A percentile compares a stretch with the other conserved stretches of the same genome.
phyloP scores from a whole-genome alignment of 768 basidiomycete species.

The Trametes cingulata region DNA sequence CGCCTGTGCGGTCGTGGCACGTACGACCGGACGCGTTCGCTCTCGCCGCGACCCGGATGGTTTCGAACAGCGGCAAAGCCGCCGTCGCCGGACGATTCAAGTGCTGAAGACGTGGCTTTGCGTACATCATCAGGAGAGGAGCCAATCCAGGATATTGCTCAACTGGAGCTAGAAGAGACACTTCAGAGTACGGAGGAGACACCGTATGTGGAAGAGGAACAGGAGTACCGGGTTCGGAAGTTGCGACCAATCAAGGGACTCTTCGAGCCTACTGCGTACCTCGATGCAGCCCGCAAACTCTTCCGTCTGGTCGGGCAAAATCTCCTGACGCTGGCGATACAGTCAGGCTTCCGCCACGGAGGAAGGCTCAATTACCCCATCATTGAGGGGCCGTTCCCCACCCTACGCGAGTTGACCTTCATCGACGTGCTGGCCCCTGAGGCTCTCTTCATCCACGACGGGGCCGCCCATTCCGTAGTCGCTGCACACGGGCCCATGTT shows the following conservation, averaged over 20 bases:
- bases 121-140: neutral
- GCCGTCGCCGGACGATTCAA: neutral
- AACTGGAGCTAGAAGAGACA: too few species aligned
- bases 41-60: too few species aligned
- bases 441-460: too few species aligned
- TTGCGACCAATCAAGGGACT: too few species aligned
- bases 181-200: too few species aligned
- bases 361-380: neutral
- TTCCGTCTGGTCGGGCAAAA: neutral
- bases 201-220: too few species aligned
- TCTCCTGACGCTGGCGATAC: neutral
- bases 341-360: neutral
- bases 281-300: neutral
- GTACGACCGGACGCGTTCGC: too few species aligned
- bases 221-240: too few species aligned
- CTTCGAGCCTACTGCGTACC: neutral
- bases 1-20: neutral
- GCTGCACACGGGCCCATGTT: neutral
- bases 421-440: neutral
- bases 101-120: neutral
- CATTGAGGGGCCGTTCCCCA: neutral
- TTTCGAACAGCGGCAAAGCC: too few species aligned
- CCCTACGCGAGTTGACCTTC: neutral
- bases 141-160: too few species aligned
- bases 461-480: neutral